These are phyloP conservation scores for Arachnomyces sp. DNA, from an alignment of 2,329 filamentous ascomycete species.

Conservation along the genomic window DNA sequence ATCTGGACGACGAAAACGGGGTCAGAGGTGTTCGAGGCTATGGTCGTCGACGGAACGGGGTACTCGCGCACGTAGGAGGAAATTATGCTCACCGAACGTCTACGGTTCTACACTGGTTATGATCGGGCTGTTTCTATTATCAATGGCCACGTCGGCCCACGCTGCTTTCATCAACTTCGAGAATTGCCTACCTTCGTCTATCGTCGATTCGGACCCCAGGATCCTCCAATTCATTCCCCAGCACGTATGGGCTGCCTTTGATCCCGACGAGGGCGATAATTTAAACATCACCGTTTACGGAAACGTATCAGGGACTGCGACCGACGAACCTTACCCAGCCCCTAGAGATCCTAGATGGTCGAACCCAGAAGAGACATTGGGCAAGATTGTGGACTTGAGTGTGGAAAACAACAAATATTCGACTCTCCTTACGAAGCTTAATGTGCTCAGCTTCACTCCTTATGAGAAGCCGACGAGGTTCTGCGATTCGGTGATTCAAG, in stretches of 20 bases:
- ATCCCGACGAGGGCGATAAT: constrained; percentile 42
- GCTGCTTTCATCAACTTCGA: constrained; percentile 68
- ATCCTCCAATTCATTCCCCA: constrained; percentile 73
- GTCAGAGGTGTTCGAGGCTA: too few species aligned
- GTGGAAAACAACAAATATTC: constrained; percentile 53
- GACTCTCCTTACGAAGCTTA: constrained; percentile 63
- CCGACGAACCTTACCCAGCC: constrained; percentile 50
- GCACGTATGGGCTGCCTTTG: constrained; percentile 66
- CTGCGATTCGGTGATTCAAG: constrained; percentile 54
- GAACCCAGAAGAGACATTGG: constrained; percentile 52
- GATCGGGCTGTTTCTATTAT: constrained; percentile 17
- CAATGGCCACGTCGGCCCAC: constrained; percentile 33
- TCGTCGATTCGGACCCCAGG: constrained; percentile 50
- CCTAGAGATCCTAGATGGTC: constrained; percentile 53
- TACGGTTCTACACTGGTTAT: constrained; percentile 13
- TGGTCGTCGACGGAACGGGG: too few species aligned
- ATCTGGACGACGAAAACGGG: too few species aligned
- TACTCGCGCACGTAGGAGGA: too few species aligned
- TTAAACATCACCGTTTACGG: constrained; percentile 78
- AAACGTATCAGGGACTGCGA: constrained; percentile 72
- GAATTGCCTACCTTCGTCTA: constrained; percentile 64
- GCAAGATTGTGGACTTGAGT: constrained; percentile 68
- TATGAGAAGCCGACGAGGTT: constrained; percentile 54
- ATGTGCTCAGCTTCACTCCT: constrained; percentile 70
- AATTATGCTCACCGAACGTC: constrained; percentile 1